Percentiles rank a stretch among this genome's conserved stretches.
phyloP scores from a whole-genome alignment of 768 basidiomycete genomes.

The Boletus subparvulus region DNA sequence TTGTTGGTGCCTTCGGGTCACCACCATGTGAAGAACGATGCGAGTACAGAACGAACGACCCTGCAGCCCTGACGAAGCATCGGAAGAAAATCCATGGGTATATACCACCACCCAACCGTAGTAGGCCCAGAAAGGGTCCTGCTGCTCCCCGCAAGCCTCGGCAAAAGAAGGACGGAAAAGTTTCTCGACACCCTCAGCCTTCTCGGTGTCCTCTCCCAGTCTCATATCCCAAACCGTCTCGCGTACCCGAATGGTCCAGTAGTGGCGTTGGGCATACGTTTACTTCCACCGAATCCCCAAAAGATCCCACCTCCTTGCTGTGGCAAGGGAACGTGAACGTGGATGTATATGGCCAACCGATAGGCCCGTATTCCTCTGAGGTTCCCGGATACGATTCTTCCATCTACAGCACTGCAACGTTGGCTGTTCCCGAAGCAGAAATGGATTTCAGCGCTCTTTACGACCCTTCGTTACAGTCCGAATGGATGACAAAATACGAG shows the following conservation, averaged over 20 bases:
- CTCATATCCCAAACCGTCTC: background rate
- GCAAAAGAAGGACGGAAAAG: background rate
- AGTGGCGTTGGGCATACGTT: too few relatives aligned
- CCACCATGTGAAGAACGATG: slow-evolving; percentile 3
- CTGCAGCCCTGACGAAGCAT: slow-evolving; percentile 28
- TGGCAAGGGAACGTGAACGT: too few relatives aligned
- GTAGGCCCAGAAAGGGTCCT: background rate
- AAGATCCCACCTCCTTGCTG: background rate
- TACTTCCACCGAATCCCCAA: too few relatives aligned
- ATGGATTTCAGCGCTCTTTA: background rate
- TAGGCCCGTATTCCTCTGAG: too few relatives aligned
- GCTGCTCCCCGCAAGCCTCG: background rate
- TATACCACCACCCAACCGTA: slow-evolving; percentile 12
- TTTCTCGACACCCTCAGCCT: background rate
- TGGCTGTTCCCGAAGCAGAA: background rate
- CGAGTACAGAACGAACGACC: slow-evolving; percentile 24
- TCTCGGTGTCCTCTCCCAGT: background rate
- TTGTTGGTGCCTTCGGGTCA: background rate
- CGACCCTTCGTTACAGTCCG: slow-evolving; percentile 3
- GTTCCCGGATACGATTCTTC: background rate
- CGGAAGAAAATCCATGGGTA: slow-evolving; percentile 24
- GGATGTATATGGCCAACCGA: too few relatives aligned
- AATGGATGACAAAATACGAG: slow-evolving; percentile 18
- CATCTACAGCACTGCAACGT: background rate
- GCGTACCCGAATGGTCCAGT: background rate